Base-by-base conservation (phyloP, 139 green algal species). In the Chloropicon primus region DNA sequence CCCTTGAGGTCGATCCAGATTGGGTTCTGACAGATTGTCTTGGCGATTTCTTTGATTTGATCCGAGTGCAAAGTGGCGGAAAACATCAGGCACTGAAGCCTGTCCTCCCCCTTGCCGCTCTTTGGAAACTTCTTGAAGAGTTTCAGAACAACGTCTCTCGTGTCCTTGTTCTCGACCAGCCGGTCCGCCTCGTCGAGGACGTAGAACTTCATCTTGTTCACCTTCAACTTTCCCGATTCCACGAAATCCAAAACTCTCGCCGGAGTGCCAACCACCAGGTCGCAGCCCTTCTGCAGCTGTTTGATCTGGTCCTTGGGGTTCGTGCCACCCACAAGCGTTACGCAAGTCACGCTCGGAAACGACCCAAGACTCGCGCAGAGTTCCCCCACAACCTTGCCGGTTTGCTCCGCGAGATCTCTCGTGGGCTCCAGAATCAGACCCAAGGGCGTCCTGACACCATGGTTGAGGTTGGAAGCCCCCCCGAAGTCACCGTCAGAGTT, bases 131-230 rank as follows among this genome's bases (percentile, higher is more conserved):
- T 78, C 1, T 72, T 72, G 83, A 88, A 94, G 28, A 95, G 80
- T 73, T 91, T 88, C 73, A 87, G 28, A 72, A 94, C 82, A 0
- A 85, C 62, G 23, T 90, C 2, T 21, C 86, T 28, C 78, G 77
- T 76, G 89, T 90, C 77, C 91, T 89, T 0, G 84, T 85, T 79
- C 91, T 82, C 71, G 28, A 93, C 76, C 25, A 96, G 84, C 27
- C 90, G 82, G 82, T 96, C 91, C 29, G 91, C 90, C 80, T 96
- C 91, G 72, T 96, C 91, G 75, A 96, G 80, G 24, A 96, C 87
- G 78, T 93, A 94, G 82, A 93, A 94, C 22, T 87, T 82, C 73
- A 91, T 75, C 1, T 54, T 27, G 74, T 87, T 81, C 28, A 91
- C 62, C 5, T 78, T 25, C 71, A 96, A 83, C 81, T 93, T 90